Base-by-base conservation (phyloP, 140 eudicot genomes). In the Oenanthe javanica region DNA sequence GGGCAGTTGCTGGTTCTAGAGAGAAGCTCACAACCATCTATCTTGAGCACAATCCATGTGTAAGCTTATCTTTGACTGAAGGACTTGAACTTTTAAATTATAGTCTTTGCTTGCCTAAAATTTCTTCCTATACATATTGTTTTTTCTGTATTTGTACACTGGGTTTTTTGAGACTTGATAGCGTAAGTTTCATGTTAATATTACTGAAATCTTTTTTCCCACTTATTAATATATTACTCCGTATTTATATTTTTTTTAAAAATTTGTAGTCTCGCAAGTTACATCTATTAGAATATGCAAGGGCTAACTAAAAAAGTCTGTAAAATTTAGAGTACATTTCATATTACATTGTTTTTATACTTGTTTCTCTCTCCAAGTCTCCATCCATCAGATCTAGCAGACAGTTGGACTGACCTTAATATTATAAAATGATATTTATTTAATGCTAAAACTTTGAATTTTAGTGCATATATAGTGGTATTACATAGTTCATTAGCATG, bases 11-110 rank as follows among this genome's bases (percentile, higher is more conserved):
- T 79, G 93, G 98, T 80, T 90, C 90, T 50, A 90, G 93, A 83
- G 93, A 92, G 84, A 95, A 81, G 78, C 93, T 95, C 66, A 92
- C 96, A 46, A 92, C 97, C 81, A 84, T 95, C 83, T 95, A 95
- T 76, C 97, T 95, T 79, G 99, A 92, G 89, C 93, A 88, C 86
- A 95, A 95, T 88, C 99, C 99, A 73, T 95, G 99, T 86, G 99
- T 94, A 92, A 74, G 98, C 43, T 54, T 52, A 51, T 52, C 72
- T 81, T 72, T 19, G 63, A 18, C 81, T 63, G 25, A 11, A 54
- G 43, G 19, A 45, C 23, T 40, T 38, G 4, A 42, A 31, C 9
- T 43, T 59, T 21, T 51, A 71, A 80, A 72, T 59, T n/a, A 21
- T 19, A 72, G 23, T 36, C 45, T 42, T 40, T 66, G 8, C 19